Evolutionary conservation across 805 yeast species (phyloP).

Genomic region (Lachancea meyersii): DNA sequence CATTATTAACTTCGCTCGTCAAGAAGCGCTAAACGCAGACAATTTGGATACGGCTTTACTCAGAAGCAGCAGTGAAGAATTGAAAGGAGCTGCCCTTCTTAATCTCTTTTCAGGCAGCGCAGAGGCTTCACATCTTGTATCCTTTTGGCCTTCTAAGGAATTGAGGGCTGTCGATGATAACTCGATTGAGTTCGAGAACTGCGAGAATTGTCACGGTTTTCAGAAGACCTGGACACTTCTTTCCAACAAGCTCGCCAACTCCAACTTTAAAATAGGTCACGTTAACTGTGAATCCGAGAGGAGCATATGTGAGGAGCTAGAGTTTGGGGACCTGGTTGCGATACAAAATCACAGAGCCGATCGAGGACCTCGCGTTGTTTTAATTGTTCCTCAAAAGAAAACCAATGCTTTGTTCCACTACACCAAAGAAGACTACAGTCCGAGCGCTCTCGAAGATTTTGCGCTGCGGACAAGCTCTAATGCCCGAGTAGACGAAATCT

Average conservation of each 20-base stretch:
- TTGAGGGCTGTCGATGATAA: slow-evolving; percentile 31
- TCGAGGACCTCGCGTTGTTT: slow-evolving; percentile 38
- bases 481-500: slow-evolving; percentile 35
- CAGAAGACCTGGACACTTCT: slow-evolving; percentile 53
- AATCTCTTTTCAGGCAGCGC: slow-evolving; percentile 46
- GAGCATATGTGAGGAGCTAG: slow-evolving; percentile 48
- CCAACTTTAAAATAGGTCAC: slow-evolving; percentile 43
- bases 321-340: slow-evolving; percentile 34
- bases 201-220: slow-evolving; percentile 46
- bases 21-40: slow-evolving; percentile 44
- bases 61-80: slow-evolving; percentile 37
- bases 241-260: slow-evolving; percentile 41
- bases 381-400: slow-evolving; percentile 46
- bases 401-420: slow-evolving; percentile 25
- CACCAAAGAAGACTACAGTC: slow-evolving; percentile 18
- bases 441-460: slow-evolving; percentile 38
- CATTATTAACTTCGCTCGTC: slow-evolving; percentile 47
- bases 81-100: slow-evolving; percentile 40
- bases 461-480: slow-evolving; percentile 44
- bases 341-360: slow-evolving; percentile 12
- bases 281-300: slow-evolving; percentile 51
- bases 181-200: slow-evolving; percentile 34
- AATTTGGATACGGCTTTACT: slow-evolving; percentile 34
- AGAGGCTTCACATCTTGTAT: slow-evolving; percentile 47
- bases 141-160: slow-evolving; percentile 59